Conservation (phyloP, 306 rosid genomes). For the Ammopiptanthus mongolicus region DNA sequence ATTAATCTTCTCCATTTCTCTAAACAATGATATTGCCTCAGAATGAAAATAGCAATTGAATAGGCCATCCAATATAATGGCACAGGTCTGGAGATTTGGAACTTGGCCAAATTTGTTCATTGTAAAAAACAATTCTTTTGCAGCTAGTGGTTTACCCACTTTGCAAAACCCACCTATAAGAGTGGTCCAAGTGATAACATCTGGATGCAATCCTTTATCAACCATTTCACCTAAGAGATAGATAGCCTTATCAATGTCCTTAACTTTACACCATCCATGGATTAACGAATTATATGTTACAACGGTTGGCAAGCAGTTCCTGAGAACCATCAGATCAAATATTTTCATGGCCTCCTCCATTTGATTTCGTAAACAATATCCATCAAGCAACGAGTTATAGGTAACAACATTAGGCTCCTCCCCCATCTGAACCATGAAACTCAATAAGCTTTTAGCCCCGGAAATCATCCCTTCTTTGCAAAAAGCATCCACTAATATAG, state of each 20-base stretch:
- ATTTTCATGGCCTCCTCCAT: slow-evolving; percentile 2
- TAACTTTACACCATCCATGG: background rate
- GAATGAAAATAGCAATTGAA: background rate
- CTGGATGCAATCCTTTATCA: background rate
- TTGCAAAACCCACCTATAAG: background rate
- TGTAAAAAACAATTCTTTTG: background rate
- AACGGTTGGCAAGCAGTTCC: background rate
- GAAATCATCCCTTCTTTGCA: background rate
- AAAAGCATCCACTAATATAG: background rate
- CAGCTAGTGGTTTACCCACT: background rate
- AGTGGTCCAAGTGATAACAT: background rate
- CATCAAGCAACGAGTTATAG: slow-evolving; percentile 12
- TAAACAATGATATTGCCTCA: slow-evolving; percentile 7
- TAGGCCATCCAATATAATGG: background rate
- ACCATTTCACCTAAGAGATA: background rate
- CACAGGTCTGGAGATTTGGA: background rate
- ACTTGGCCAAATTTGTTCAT: slow-evolving; percentile 7
- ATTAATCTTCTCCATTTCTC: background rate
- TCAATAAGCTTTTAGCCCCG: background rate
- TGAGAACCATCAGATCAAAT: background rate
- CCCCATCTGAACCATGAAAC: background rate
- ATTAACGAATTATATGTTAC: background rate
- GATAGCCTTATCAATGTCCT: background rate
- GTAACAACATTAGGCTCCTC: slow-evolving; percentile 9
- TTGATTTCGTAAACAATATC: background rate